Evolutionary conservation across 2,329 filamentous ascomycete species (phyloP).

Genomic region (Colletotrichum echinochloae): DNA sequence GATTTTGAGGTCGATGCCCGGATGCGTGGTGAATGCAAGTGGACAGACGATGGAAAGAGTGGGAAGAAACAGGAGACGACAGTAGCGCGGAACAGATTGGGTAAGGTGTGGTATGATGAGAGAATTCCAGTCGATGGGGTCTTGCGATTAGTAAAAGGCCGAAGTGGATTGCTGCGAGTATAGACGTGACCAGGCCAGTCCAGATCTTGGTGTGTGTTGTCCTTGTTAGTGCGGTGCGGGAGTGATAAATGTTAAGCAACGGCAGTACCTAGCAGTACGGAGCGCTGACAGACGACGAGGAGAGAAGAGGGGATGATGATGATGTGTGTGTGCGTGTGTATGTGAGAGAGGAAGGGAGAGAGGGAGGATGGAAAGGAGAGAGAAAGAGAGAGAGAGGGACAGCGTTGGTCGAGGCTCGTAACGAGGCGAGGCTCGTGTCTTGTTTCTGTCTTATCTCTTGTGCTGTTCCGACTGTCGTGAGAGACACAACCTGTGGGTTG

Average conservation of each 20-base stretch:
- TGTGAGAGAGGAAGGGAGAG: not conserved
- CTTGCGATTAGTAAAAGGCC: conserved; percentile 33
- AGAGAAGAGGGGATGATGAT: no score
- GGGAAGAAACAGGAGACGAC: not conserved
- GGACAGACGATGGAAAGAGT: not conserved
- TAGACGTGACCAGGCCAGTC: conserved; percentile 11
- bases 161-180: conserved; percentile 19
- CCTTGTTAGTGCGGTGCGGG: conserved; percentile 5
- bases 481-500: not conserved
- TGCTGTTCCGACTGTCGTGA: conserved; percentile 3
- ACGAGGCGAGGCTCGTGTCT: not conserved
- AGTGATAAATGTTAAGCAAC: not conserved
- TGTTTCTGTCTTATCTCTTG: not conserved
- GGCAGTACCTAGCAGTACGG: conserved; percentile 19
- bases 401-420: not conserved
- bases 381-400: not conserved
- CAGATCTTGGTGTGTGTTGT: not conserved
- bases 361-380: not conserved
- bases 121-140: conserved; percentile 20
- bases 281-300: not conserved
- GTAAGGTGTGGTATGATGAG: conserved; percentile 1
- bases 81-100: not conserved
- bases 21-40: conserved; percentile 13
- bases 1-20: not conserved
- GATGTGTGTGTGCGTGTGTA: no score